phyloP scores from a whole-genome alignment of 1,284 basidiomycete species.

The Cryptococcus jaspeensis region DNA sequence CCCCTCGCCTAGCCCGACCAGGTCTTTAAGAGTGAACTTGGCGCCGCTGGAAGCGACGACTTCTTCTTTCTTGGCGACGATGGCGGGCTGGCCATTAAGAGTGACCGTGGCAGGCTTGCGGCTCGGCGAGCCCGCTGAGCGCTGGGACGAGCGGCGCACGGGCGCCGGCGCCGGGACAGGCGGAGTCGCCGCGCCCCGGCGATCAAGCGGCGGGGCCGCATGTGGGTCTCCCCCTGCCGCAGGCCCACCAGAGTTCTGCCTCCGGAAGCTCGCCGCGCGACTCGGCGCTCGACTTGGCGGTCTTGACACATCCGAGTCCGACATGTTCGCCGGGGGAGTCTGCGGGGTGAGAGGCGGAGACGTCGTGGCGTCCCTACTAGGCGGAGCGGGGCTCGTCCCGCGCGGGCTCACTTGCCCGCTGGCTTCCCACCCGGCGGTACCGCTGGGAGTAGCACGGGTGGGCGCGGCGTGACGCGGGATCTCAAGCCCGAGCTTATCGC shows the following conservation, averaged over 20 bases:
- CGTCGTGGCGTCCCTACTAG: constrained; percentile 16
- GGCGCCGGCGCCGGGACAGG: constrained; percentile 12
- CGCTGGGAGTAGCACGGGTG: constrained; percentile 1
- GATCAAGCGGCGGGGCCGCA: constrained; percentile 21
- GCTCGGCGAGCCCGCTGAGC: constrained; percentile 25
- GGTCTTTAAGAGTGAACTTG: constrained; percentile 80
- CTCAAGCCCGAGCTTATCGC: constrained; percentile 20
- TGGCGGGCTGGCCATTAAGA: constrained; percentile 20
- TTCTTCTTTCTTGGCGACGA: constrained; percentile 34
- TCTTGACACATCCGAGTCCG: constrained; percentile 38
- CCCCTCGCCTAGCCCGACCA: constrained; percentile 58
- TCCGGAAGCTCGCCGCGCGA: constrained; percentile 36
- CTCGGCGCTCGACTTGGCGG: constrained; percentile 41
- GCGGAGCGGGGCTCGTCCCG: constrained; percentile 18
- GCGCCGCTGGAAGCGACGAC: constrained; percentile 54
- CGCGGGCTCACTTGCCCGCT: constrained; percentile 15
- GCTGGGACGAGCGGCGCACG: constrained; percentile 27
- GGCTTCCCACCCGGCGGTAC: background rate
- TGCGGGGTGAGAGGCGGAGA: constrained; percentile 43
- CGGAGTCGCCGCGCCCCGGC: constrained; percentile 14
- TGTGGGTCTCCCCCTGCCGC: no score
- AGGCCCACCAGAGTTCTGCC: constrained; percentile 18
- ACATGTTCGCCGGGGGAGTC: constrained; percentile 21
- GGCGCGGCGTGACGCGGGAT: no score
- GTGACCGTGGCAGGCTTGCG: constrained; percentile 20